Base-by-base conservation (phyloP, 495 filamentous ascomycete species). In the Barbatosphaeria neglecta region DNA sequence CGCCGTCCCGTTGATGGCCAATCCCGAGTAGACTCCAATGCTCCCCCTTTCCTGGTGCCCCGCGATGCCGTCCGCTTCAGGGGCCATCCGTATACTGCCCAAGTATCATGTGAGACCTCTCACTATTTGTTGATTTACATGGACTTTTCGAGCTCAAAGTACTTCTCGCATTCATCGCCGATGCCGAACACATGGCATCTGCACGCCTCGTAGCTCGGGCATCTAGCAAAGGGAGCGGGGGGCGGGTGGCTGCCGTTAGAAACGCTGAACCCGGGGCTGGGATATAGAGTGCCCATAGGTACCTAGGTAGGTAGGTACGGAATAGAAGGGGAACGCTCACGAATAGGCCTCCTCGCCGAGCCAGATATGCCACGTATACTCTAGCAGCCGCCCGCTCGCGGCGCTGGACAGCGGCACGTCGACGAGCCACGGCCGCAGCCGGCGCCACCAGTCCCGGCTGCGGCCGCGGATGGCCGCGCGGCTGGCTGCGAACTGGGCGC, bases 351-450 rank as follows among this genome's bases (percentile, higher is more conserved):
- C 37, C 27, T 48, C 23, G 1, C 45, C 45, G 3, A 48, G 20
- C 40, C 45, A 48, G 11, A 39, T 22, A 24, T 48, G 45, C 45
- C 45, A 48, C 1, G 45, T 48, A 9, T 43, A 42, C 45, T 48
- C 40, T 0, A 48, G 27, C 37, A 48, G 23, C 25, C 45, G 37
- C 0, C 45, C 45, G 16, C 33, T 40, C 4, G 17, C 27, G 3
- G 20, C 22, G 23, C 20, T 35, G 8, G 25, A 9, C 17, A 48
- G 45, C 16, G 45, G 45, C 10, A 28, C 37, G 4, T 48, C 40
- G 17, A 48, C 13, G 3, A 43, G 27, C 33, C 37, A 48, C 27
- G 33, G 37, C 17, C 45, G 37, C 23, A 48, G 23, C 40, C 19
- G 1, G 23, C 4, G n/a, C 45, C 45, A 48, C 37, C 23, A 41